These are phyloP conservation scores for Colletotrichum spinosum DNA, from an alignment of 2,329 filamentous ascomycete genomes.

Conservation along the genomic window DNA sequence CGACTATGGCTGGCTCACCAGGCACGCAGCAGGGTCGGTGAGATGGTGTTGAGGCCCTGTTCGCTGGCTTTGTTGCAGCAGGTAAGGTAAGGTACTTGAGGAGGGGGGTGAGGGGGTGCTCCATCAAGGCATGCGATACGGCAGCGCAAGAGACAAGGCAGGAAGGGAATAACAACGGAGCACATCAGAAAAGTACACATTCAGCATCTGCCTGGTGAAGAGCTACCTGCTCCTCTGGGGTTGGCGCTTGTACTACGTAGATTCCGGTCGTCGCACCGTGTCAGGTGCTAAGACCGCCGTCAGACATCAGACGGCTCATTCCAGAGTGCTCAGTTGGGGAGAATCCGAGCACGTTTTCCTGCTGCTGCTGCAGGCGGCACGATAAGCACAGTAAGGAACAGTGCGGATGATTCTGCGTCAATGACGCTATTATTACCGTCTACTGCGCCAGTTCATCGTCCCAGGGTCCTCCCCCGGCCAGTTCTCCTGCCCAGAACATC, in stretches of 20 bases:
- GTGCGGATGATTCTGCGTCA: constrained; percentile 11
- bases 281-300: constrained; percentile 24
- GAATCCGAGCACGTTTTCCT: background rate
- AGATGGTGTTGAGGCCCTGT: constrained; percentile 37
- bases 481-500: constrained; percentile 18
- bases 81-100: constrained; percentile 10
- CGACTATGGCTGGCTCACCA: constrained; percentile 32
- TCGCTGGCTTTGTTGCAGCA: constrained; percentile 28
- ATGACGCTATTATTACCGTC: constrained; percentile 32
- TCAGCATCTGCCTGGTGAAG: constrained; percentile 6
- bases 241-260: constrained; percentile 10
- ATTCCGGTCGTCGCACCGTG: constrained; percentile 30
- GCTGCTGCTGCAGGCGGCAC: constrained; percentile 14
- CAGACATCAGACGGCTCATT: constrained; percentile 13
- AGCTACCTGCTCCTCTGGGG: constrained; percentile 16
- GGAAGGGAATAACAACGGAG: constrained; percentile 1
- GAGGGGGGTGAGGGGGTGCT: constrained; percentile 2
- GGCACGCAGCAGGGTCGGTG: constrained; percentile 32
- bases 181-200: constrained; percentile 21
- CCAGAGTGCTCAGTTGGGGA: background rate
- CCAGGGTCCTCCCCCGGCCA: background rate
- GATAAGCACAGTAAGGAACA: constrained; percentile 33
- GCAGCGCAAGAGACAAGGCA: constrained; percentile 2
- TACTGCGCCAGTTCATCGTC: background rate
- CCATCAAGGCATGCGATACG: constrained; percentile 28